Base-by-base conservation (phyloP, 129 eudicot genomes). In the Artemisia argyi region DNA sequence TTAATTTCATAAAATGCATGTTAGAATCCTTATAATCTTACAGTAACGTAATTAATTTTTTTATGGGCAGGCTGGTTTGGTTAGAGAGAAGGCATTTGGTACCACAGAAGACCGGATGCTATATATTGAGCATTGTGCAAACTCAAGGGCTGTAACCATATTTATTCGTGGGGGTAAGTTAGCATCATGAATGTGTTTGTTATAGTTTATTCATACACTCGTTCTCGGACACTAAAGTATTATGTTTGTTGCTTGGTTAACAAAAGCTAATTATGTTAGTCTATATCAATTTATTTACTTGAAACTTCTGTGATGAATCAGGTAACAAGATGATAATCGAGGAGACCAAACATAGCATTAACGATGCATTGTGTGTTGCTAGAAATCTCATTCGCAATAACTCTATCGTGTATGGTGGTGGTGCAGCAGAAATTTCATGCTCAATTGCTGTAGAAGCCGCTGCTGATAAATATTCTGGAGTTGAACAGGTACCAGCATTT, bases 301-400 rank as follows among this genome's bases (percentile, higher is more conserved):
- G 50, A 1, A 35, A 15, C 57, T 42, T 24, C 62, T 61, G 14
- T 61, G 54, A 53, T 79, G 68, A 30, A 49, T 67, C 68, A 90
- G 98, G 96, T 80, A 92, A 92, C 91, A 92, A 92, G 86, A 92
- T 92, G 98, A 87, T 92, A 85, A 83, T 92, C 53, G 98, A 92
- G 80, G 98, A 92, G 85, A 89, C 98, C 26, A 92, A 92, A 62
- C 87, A 95, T 15, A 92, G 98, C 76, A 78, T 92, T 68, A 96
- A 92, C 72, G 98, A 92, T 83, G 98, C 98, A 9, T 71, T 92
- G 13, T 92, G 98, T 78, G 98, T 92, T 64, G 96, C 98, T 60
- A 83, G 98, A 63, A 92, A 92, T 80, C 90, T 92, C 52, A 89
- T 92, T 65, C 98, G 98, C 47, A 92, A 89, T 73, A 92, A 92